These are phyloP conservation scores for Marasmius oreades DNA, from an alignment of 1,284 basidiomycete genomes.

Conservation along the genomic window DNA sequence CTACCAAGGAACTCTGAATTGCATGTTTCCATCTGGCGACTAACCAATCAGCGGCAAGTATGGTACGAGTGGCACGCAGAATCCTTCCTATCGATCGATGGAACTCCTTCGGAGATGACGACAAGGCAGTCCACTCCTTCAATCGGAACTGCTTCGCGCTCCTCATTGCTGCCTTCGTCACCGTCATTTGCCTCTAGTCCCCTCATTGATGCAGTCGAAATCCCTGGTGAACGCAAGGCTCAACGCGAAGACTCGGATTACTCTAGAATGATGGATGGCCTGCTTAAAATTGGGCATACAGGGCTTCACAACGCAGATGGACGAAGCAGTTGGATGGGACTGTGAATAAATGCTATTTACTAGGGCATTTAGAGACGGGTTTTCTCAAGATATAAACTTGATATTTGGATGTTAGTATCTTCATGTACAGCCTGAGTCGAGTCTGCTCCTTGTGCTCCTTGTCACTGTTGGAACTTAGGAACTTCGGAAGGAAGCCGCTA, in stretches of 20 bases:
- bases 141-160: background rate
- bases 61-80: slow-evolving; percentile 99
- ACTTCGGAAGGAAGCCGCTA: too few species aligned
- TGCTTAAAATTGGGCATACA: slow-evolving; percentile 91
- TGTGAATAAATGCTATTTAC: slow-evolving; percentile 34
- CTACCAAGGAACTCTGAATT: slow-evolving; percentile 90
- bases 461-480: too few species aligned
- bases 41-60: slow-evolving; percentile 84
- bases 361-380: background rate
- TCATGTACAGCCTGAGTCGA: too few species aligned
- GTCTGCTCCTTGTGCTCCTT: too few species aligned
- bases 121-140: slow-evolving; percentile 1
- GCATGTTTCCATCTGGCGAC: slow-evolving; percentile 91
- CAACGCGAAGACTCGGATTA: slow-evolving; percentile 1
- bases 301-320: slow-evolving; percentile 89
- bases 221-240: slow-evolving; percentile 19
- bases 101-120: slow-evolving; percentile 7
- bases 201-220: slow-evolving; percentile 56
- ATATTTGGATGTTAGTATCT: too few species aligned
- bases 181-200: slow-evolving; percentile 50
- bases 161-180: slow-evolving; percentile 26
- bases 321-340: slow-evolving; percentile 88
- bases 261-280: slow-evolving; percentile 16
- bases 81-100: slow-evolving; percentile 69
- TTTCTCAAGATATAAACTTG: too few species aligned